Evolutionary conservation across 345 rosid species (phyloP), one percentile per base, ranked within the genome.

Genomic region (Pugionium dolabratum): DNA sequence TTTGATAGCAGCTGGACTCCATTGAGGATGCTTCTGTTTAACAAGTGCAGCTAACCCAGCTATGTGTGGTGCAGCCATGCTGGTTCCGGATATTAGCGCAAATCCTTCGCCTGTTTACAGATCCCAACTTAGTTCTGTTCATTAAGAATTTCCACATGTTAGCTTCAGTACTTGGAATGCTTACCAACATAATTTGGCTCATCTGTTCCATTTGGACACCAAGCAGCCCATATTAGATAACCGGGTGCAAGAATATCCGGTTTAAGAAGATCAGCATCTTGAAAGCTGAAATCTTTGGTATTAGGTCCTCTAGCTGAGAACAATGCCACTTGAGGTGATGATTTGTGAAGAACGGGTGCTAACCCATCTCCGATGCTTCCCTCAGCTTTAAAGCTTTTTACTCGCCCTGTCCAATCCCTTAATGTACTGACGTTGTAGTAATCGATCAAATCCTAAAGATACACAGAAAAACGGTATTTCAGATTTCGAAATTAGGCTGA

Each of bases 31-130:
- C 76, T 86, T 86, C 82, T 91, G 99, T 87, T 95, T 95, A 69
- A 95, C 78, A 50, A 95, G 93, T 34, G 99, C 99, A 70, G 97
- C 99, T 75, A 95, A 83, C 48, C 99, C 99, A 0, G 97, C 96
- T 66, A 95, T 95, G 76, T 95, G 99, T 2, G 99, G 99, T 33
- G 99, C 97, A 66, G 99, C 97, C 99, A 95, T 95, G 84, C 99
- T 95, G 32, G 99, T 95, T 74, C 99, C 99, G 26, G 97, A 95
- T 70, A 90, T 87, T 75, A 94, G 68, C 26, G 99, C 99, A 82
- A 94, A 94, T 73, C 75, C 90, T 84, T 95, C 99, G 55, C 99
- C 99, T 94, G 87, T 74, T 59, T 81, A 74, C 18, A 68, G 4
- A 74, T 3, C 36, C 63, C 32, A 52, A 37, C 29, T 3, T 26